These are phyloP conservation scores for Ensete glaucum DNA, from an alignment of 176 grass and related monocot genomes.

Conservation along the genomic window DNA sequence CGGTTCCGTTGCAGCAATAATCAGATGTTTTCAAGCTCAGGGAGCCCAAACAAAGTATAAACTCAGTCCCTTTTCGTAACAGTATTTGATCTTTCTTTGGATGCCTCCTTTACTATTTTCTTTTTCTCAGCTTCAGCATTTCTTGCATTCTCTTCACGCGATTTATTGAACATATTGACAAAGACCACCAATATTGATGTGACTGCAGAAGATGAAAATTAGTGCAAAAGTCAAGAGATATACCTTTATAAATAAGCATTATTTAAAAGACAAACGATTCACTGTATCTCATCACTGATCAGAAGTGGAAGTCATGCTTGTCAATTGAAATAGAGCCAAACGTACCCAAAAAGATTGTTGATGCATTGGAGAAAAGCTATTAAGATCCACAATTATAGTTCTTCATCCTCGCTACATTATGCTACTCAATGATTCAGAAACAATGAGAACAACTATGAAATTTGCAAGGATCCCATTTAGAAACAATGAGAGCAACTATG, in stretches of 20 bases:
- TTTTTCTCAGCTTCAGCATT: constrained; percentile 73
- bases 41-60: not conserved
- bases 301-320: not conserved
- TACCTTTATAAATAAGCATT: constrained; percentile 9
- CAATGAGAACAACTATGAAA: not conserved
- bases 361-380: no score
- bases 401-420: no score
- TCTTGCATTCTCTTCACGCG: constrained; percentile 78
- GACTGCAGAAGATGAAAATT: constrained; percentile 50
- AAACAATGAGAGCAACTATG: no score
- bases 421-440: not conserved
- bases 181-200: constrained; percentile 92
- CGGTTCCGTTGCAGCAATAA: not conserved
- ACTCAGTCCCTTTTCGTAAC: constrained; percentile 33
- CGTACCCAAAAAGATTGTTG: no score
- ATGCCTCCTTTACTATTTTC: constrained; percentile 65
- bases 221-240: constrained; percentile 23
- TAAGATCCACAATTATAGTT: no score
- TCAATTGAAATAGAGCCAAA: no score
- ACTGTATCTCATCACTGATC: constrained; percentile 1
- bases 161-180: constrained; percentile 96
- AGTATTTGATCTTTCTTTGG: constrained; percentile 44
- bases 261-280: constrained; percentile 10
- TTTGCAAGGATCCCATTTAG: no score
- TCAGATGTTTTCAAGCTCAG: not conserved